phyloP scores from a whole-genome alignment of 345 rosid genomes.

The Syzygium jambos region DNA sequence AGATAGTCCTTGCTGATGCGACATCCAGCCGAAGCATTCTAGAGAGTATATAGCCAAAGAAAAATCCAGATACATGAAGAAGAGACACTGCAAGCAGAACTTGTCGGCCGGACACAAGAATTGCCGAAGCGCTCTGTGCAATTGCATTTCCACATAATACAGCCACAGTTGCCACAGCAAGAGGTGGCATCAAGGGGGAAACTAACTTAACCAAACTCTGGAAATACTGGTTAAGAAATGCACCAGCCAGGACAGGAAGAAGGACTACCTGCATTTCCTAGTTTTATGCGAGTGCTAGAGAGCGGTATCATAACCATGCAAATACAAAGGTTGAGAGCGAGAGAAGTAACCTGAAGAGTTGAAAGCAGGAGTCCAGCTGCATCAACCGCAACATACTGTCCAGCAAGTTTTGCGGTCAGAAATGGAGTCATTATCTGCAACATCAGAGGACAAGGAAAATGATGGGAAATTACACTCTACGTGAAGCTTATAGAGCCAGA shows the following conservation, averaged over 20 bases:
- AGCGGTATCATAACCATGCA: background rate
- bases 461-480: background rate
- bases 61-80: slow-evolving; percentile 79
- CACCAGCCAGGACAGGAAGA: slow-evolving; percentile 81
- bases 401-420: slow-evolving; percentile 78
- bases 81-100: slow-evolving; percentile 54
- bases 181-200: slow-evolving; percentile 76
- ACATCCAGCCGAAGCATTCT: slow-evolving; percentile 50
- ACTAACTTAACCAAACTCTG: slow-evolving; percentile 56
- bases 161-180: slow-evolving; percentile 81
- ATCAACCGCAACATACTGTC: slow-evolving; percentile 82
- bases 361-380: slow-evolving; percentile 58
- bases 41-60: slow-evolving; percentile 76
- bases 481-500: background rate
- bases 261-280: slow-evolving; percentile 55
- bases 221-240: slow-evolving; percentile 77
- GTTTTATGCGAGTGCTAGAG: background rate
- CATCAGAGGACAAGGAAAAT: background rate
- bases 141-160: slow-evolving; percentile 76
- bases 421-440: slow-evolving; percentile 85
- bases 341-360: slow-evolving; percentile 58
- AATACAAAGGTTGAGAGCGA: background rate
- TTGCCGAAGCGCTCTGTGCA: slow-evolving; percentile 64
- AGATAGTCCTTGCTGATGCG: slow-evolving; percentile 63
- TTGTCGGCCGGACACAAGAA: slow-evolving; percentile 66